A percentile compares a stretch with the other conserved stretches of the same genome.
phyloP scores from a whole-genome alignment of 2,329 filamentous ascomycete species.

The Nannizzia gypsea region DNA sequence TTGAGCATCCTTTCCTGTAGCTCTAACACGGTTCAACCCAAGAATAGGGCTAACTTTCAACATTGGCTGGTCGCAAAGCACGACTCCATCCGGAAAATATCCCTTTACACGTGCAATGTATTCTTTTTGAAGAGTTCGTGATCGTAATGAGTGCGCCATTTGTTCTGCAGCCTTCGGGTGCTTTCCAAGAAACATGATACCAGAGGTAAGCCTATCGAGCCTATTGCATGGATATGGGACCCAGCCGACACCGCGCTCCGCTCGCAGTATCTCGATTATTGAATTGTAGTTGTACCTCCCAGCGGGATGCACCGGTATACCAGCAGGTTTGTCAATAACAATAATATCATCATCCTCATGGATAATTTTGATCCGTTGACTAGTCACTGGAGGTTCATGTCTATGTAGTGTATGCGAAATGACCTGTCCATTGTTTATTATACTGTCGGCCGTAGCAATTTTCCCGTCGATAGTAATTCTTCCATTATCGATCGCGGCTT shows the following conservation, averaged over 20 bases:
- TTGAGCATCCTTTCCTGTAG: conserved; percentile 76
- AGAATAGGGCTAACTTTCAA: conserved; percentile 90
- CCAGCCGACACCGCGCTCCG: conserved; percentile 51
- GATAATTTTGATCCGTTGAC: conserved; percentile 65
- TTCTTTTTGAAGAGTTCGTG: conserved; percentile 80
- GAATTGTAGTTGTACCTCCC: conserved; percentile 95
- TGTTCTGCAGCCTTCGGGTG: conserved; percentile 65
- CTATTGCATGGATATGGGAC: conserved; percentile 70
- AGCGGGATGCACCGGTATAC: conserved; percentile 87
- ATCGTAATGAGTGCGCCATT: conserved; percentile 63
- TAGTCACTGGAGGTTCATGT: conserved; percentile 86
- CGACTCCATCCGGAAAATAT: conserved; percentile 78
- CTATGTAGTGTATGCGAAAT: conserved; percentile 90
- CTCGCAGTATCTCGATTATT: conserved; percentile 82
- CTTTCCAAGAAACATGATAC: conserved; percentile 97
- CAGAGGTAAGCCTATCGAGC: conserved; percentile 86
- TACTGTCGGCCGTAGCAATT: conserved; percentile 52
- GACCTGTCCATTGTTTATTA: conserved; percentile 77
- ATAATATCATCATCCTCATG: conserved; percentile 90
- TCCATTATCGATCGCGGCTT: conserved; percentile 66
- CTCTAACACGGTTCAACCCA: conserved; percentile 84
- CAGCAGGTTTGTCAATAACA: conserved; percentile 92
- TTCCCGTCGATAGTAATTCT: conserved; percentile 71
- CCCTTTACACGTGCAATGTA: conserved; percentile 87
- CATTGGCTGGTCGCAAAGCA: conserved; percentile 88